These are phyloP conservation scores for Talaromyces sp. DNA, from an alignment of 2,329 filamentous ascomycete species.

Conservation along the genomic window DNA sequence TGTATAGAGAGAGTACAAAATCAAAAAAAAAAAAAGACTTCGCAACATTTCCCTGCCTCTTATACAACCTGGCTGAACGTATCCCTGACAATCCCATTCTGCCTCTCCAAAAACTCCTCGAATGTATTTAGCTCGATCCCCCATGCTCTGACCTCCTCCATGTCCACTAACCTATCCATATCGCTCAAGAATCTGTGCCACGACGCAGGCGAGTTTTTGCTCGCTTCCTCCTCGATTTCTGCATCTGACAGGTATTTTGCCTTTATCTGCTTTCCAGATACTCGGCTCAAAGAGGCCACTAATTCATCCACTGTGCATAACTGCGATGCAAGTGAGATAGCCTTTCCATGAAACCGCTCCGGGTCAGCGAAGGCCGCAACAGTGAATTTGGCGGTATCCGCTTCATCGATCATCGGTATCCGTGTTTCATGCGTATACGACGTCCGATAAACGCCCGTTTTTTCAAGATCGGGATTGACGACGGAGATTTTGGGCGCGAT, in stretches of 20 bases:
- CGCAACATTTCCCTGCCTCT: background rate
- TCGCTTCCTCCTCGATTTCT: slow-evolving; percentile 37
- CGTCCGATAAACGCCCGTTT: slow-evolving; percentile 38
- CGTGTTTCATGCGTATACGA: slow-evolving; percentile 35
- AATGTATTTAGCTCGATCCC: slow-evolving; percentile 45
- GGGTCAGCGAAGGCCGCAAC: slow-evolving; percentile 46
- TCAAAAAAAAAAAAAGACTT: background rate
- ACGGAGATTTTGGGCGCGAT: slow-evolving; percentile 41
- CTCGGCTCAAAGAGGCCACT: slow-evolving; percentile 35
- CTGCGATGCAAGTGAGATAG: slow-evolving; percentile 45
- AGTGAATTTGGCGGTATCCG: slow-evolving; percentile 49
- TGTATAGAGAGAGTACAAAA: background rate
- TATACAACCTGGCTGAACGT: slow-evolving; percentile 19
- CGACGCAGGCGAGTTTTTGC: slow-evolving; percentile 38
- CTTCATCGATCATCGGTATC: slow-evolving; percentile 46
- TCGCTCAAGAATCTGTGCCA: slow-evolving; percentile 39
- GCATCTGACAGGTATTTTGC: slow-evolving; percentile 41
- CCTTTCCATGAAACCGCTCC: slow-evolving; percentile 39
- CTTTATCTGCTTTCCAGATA: slow-evolving; percentile 35
- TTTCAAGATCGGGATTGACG: slow-evolving; percentile 39
- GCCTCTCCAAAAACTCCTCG: slow-evolving; percentile 42
- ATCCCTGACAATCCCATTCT: slow-evolving; percentile 31
- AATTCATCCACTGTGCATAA: slow-evolving; percentile 37
- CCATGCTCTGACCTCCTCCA: slow-evolving; percentile 32
- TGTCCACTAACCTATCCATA: slow-evolving; percentile 38